phyloP scores from a whole-genome alignment of 169 alveolate species.

The Cystoisospora suis region DNA sequence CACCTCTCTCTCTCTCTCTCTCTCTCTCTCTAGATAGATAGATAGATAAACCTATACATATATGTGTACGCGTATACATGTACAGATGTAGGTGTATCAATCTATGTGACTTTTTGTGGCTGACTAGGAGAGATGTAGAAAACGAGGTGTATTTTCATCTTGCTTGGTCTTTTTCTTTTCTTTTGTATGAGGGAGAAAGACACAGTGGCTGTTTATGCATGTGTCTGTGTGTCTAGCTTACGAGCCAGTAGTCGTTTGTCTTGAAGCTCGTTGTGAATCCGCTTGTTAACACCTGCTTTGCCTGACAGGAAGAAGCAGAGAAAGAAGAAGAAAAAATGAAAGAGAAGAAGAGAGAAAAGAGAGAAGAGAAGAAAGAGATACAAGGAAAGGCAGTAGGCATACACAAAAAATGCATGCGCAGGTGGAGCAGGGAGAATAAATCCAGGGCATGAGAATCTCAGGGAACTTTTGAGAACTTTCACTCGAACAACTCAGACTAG shows the following conservation, averaged over 20 bases:
- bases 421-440: not conserved
- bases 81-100: not conserved
- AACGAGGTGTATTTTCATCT: not conserved
- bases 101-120: no score
- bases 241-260: slow-evolving; percentile 21
- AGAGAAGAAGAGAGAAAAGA: not conserved
- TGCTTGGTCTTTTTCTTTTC: not conserved
- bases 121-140: no score
- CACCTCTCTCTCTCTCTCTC: no score
- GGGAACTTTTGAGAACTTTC: no score
- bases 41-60: not conserved
- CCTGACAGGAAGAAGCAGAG: not conserved
- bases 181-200: not conserved
- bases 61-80: not conserved
- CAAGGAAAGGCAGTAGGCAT: no score
- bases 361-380: no score
- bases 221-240: not conserved
- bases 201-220: not conserved
- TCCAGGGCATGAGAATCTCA: no score
- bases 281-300: not conserved
- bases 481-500: no score
- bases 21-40: no score
- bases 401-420: not conserved
- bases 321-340: not conserved
- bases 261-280: slow-evolving; percentile 33